Evolutionary conservation across 2,329 filamentous ascomycete genomes (phyloP).

Genomic region (Exophiala sideris): DNA sequence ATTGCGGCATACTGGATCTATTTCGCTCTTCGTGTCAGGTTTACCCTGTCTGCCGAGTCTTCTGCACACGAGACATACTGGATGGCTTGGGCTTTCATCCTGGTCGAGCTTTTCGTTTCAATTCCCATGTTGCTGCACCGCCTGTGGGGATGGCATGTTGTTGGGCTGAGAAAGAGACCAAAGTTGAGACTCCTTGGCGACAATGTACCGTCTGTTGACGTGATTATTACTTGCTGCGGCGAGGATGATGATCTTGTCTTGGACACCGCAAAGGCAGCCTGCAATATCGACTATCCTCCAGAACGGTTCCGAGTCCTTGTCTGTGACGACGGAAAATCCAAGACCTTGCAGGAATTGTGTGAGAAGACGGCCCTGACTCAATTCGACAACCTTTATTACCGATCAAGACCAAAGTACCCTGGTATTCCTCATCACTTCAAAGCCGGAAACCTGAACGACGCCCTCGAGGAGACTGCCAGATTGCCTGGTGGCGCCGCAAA

Average conservation of each 20-base stretch:
- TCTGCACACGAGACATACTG: slow-evolving; percentile 14
- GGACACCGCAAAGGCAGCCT: slow-evolving; percentile 53
- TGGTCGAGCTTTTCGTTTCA: slow-evolving; percentile 17
- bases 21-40: slow-evolving; percentile 19
- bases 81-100: slow-evolving; percentile 25
- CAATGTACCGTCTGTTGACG: slow-evolving; percentile 54
- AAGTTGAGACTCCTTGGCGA: slow-evolving; percentile 30
- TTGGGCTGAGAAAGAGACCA: slow-evolving; percentile 12
- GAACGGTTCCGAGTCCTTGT: slow-evolving; percentile 54
- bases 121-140: slow-evolving; percentile 20
- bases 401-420: slow-evolving; percentile 34
- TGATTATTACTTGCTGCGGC: slow-evolving; percentile 55
- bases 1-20: slow-evolving; percentile 20
- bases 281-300: slow-evolving; percentile 51
- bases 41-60: slow-evolving; percentile 13
- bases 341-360: slow-evolving; percentile 39
- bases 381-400: slow-evolving; percentile 40
- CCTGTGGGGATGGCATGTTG: slow-evolving; percentile 17
- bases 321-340: slow-evolving; percentile 47
- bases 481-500: slow-evolving; percentile 25
- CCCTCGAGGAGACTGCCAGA: slow-evolving; percentile 16
- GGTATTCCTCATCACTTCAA: slow-evolving; percentile 26
- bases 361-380: slow-evolving; percentile 34
- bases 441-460: slow-evolving; percentile 29
- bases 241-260: slow-evolving; percentile 55